Percentiles rank a stretch among this genome's conserved stretches.
Conservation (phyloP, 2,329 filamentous ascomycete species). For the Rhynchosporium graminicola region DNA sequence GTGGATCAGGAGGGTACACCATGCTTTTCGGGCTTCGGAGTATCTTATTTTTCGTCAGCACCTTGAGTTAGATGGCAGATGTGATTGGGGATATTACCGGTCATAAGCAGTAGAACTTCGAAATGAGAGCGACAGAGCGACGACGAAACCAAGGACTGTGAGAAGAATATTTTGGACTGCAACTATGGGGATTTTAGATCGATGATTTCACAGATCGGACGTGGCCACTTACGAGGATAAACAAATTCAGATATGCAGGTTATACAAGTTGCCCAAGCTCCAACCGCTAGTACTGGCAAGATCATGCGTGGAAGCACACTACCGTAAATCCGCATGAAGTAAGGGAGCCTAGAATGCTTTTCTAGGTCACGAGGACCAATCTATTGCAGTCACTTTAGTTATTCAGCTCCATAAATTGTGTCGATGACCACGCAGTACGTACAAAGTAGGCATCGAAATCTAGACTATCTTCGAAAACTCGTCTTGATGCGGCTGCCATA, state of each 20-base stretch:
- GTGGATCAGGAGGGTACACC: constrained; percentile 62
- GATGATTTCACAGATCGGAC: not conserved
- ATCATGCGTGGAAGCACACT: constrained; percentile 75
- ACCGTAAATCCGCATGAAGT: constrained; percentile 74
- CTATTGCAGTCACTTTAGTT: constrained; percentile 21
- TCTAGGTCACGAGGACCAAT: constrained; percentile 66
- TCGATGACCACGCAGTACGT: not conserved
- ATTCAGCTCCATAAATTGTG: not conserved
- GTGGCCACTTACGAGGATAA: constrained; percentile 10
- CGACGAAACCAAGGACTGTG: constrained; percentile 79
- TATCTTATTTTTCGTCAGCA: constrained; percentile 41
- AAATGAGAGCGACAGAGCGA: constrained; percentile 75
- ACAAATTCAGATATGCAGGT: constrained; percentile 51
- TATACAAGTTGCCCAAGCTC: constrained; percentile 65
- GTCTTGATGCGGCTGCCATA: not conserved
- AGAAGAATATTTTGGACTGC: constrained; percentile 67
- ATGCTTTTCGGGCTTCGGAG: constrained; percentile 63
- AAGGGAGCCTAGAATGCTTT: constrained; percentile 76
- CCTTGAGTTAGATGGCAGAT: not conserved
- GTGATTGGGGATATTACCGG: constrained; percentile 42
- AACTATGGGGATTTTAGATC: constrained; percentile 35
- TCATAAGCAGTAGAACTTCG: constrained; percentile 77
- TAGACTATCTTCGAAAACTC: constrained; percentile 4
- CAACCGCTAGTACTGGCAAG: constrained; percentile 64
- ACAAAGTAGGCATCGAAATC: constrained; percentile 16